Percentiles rank a stretch among this genome's conserved stretches.
Evolutionary conservation across 495 filamentous ascomycete species (phyloP).

Genomic region (Astrothelium subdiscretum): DNA sequence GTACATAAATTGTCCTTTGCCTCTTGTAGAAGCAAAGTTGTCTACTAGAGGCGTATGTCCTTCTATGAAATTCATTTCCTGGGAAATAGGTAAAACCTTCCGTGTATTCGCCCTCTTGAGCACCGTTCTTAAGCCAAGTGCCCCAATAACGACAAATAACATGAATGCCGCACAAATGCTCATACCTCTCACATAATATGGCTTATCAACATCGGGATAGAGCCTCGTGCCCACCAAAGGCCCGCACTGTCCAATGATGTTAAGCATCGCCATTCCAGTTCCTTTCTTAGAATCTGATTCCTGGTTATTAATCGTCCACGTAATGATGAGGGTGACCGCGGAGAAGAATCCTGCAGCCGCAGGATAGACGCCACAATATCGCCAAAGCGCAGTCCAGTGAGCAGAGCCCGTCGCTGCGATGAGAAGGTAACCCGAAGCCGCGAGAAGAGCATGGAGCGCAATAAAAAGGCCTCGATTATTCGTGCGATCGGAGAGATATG

Average conservation of each 20-base stretch:
- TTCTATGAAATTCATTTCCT: background rate
- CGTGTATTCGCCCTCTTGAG: constrained; percentile 22
- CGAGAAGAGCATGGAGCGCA: constrained; percentile 32
- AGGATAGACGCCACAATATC: constrained; percentile 48
- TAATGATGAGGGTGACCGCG: constrained; percentile 50
- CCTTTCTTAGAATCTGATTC: constrained; percentile 42
- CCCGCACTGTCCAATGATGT: constrained; percentile 51
- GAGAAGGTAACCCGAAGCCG: constrained; percentile 46
- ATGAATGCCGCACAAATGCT: constrained; percentile 47
- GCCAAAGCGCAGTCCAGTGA: constrained; percentile 16
- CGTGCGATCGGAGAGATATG: constrained; percentile 24
- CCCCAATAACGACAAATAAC: constrained; percentile 37
- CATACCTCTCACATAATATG: constrained; percentile 51
- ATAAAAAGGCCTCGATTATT: constrained; percentile 21
- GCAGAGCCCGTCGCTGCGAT: constrained; percentile 38
- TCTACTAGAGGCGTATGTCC: background rate
- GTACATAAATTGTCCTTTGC: constrained; percentile 12
- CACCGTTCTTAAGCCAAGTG: constrained; percentile 35
- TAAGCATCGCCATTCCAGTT: constrained; percentile 45
- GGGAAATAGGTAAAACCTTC: background rate
- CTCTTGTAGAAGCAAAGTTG: background rate
- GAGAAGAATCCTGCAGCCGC: constrained; percentile 51
- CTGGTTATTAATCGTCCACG: constrained; percentile 46
- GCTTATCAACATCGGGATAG: constrained; percentile 45
- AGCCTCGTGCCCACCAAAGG: constrained; percentile 50